Evolutionary conservation across 2,329 filamentous ascomycete genomes (phyloP), one percentile per base, ranked within the genome.

Genomic region (Curvularia verruculosa): DNA sequence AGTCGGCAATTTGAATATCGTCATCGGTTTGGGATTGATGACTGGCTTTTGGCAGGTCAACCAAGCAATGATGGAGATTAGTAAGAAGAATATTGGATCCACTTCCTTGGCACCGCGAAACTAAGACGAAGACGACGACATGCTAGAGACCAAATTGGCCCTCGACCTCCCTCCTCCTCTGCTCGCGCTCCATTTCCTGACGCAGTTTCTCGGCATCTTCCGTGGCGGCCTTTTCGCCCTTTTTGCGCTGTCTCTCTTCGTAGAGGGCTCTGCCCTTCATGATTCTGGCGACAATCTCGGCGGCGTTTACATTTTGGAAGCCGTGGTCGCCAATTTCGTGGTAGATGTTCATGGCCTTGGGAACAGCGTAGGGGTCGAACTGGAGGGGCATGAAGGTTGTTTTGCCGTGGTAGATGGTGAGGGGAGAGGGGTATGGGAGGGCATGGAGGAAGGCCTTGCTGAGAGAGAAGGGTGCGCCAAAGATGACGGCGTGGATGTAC

Each of bases 401-500:
- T 6, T 92, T 92, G n/a, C 95, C 95, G 78, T 99, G 95, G 77
- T 98, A 99, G 59, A 99, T 91, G 26, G 87, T 89, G 68, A 89
- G 83, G 13, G 92, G 91, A 4, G 84, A 84, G 53, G 70, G 67
- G 77, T 87, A 87, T 0, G 94, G 92, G 44, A 96, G 82, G 1
- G 85, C 82, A 15, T 56, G 83, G 40, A 99, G 85, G 76, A 96
- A 99, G 2, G 85, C 79, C 70, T 86, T 85, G n/a, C 87, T 91
- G 3, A 94, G 92, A 2, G 89, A 87, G 74, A 96, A 96, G 1
- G 95, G 95, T 0, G 95, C 92, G 36, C 90, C 91, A 72, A 99
- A 96, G 60, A 98, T 82, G 53, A 96, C 88, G 37, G 91, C 88
- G 75, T 96, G 85, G 70, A 98, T 84, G 78, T 96, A 96, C 88